Evolutionary conservation across 2,329 filamentous ascomycete genomes (phyloP).

Genomic region (Raffaelea ambrosiae): DNA sequence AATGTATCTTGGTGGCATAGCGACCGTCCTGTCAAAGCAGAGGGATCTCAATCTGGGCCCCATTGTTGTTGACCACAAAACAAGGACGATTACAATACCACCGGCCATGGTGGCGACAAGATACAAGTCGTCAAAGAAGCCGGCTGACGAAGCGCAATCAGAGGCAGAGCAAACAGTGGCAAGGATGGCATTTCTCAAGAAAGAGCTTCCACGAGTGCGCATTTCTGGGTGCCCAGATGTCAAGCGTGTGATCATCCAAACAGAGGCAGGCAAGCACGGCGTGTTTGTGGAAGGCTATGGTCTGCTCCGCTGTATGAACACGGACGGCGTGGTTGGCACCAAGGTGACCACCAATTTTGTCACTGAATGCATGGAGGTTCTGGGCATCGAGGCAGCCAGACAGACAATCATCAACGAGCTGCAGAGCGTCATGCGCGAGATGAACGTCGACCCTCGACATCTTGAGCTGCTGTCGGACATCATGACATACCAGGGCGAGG

Average conservation of each 20-base stretch:
- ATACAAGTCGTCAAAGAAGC: too few relatives aligned
- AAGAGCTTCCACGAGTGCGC: conserved; percentile 68
- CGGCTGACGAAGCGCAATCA: too few relatives aligned
- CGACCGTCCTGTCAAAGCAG: conserved; percentile 52
- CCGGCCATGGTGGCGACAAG: too few relatives aligned
- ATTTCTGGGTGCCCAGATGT: conserved; percentile 87
- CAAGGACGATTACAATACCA: conserved; percentile 29
- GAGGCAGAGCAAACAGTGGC: conserved; percentile 58
- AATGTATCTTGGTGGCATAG: conserved; percentile 65
- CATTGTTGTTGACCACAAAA: conserved; percentile 21
- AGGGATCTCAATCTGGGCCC: conserved; percentile 34
- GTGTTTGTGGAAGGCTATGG: conserved; percentile 95
- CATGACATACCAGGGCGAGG: conserved; percentile 98
- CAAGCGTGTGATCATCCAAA: conserved; percentile 79
- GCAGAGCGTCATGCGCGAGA: conserved; percentile 76
- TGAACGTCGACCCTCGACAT: conserved; percentile 94
- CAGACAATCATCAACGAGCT: conserved; percentile 87
- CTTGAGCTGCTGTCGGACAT: conserved; percentile 97
- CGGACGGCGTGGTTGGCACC: conserved; percentile 77
- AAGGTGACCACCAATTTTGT: conserved; percentile 73
- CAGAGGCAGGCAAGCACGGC: conserved; percentile 57
- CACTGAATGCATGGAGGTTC: conserved; percentile 77
- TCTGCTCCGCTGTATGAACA: conserved; percentile 81
- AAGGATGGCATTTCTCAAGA: conserved; percentile 76
- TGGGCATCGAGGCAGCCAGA: conserved; percentile 92